These are phyloP conservation scores for Fraxinus americana DNA, from an alignment of 257 asterid genomes.

Conservation along the genomic window DNA sequence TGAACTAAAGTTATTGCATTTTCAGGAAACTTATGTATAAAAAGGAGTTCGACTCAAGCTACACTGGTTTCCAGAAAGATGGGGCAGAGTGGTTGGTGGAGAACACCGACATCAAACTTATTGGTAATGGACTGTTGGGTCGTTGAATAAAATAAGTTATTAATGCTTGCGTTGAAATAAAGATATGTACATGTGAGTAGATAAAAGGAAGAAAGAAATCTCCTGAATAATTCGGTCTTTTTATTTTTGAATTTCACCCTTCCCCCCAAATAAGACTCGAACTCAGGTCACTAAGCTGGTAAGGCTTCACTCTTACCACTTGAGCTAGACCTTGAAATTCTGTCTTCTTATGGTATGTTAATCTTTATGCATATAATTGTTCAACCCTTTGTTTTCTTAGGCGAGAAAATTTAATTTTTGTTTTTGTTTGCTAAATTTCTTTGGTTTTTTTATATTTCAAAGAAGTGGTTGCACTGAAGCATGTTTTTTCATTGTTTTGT, in stretches of 20 bases:
- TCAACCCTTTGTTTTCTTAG: background rate
- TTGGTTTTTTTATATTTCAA: background rate
- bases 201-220: background rate
- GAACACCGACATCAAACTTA: conserved; percentile 31
- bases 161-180: background rate
- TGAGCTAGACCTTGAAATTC: no score
- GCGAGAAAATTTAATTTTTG: no score
- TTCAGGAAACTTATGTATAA: conserved; percentile 32
- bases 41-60: conserved; percentile 17
- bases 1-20: background rate
- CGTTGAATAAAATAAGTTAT: background rate
- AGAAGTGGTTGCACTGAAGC: background rate
- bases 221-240: background rate
- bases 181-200: background rate
- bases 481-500: background rate
- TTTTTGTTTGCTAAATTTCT: background rate
- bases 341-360: background rate
- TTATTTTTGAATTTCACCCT: no score
- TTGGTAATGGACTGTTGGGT: conserved; percentile 25
- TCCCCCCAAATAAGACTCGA: no score
- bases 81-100: conserved; percentile 37
- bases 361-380: background rate
- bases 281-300: no score
- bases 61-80: conserved; percentile 33
- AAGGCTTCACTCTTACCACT: no score